phyloP scores from a whole-genome alignment of 1,139 yeast genomes.

The Waltiozyma sp. region DNA sequence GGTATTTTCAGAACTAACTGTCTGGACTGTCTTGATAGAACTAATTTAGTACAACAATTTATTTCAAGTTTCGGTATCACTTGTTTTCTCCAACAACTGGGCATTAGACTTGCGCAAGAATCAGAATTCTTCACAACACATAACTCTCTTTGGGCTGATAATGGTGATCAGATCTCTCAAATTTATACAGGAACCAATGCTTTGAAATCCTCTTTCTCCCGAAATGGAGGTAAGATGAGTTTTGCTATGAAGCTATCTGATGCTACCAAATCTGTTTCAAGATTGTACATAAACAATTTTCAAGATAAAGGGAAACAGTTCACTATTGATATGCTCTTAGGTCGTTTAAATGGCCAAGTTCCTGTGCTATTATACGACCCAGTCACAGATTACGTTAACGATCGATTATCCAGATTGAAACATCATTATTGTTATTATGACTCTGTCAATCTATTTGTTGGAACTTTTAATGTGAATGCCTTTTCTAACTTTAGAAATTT shows the following conservation, averaged over 20 bases:
- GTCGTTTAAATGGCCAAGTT: conserved; percentile 60
- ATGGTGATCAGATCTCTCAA: conserved; percentile 94
- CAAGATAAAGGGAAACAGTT: conserved; percentile 85
- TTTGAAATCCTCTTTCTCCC: conserved; percentile 80
- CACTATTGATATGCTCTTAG: conserved; percentile 76
- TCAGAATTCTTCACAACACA: conserved; percentile 53
- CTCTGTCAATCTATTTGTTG: conserved; percentile 58
- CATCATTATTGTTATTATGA: conserved; percentile 50
- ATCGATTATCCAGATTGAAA: conserved; percentile 40
- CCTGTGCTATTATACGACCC: conserved; percentile 82
- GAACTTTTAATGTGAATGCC: conserved; percentile 87
- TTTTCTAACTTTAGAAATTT: conserved; percentile 27
- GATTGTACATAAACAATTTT: conserved; percentile 93
- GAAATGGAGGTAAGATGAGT: conserved; percentile 84
- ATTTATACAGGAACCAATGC: conserved; percentile 98
- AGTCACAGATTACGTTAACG: conserved; percentile 66
- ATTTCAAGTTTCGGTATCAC: conserved; percentile 59
- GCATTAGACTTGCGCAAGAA: conserved; percentile 25
- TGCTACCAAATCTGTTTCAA: conserved; percentile 88
- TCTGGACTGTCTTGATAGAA: conserved; percentile 89
- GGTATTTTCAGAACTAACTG: conserved; percentile 92
- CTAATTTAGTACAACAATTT: conserved; percentile 86
- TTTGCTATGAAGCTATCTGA: conserved; percentile 94
- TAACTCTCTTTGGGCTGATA: conserved; percentile 91
- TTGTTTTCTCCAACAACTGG: conserved; percentile 47